Conservation (phyloP, 2,329 filamentous ascomycete genomes). For the Verticillium nonalfalfae region DNA sequence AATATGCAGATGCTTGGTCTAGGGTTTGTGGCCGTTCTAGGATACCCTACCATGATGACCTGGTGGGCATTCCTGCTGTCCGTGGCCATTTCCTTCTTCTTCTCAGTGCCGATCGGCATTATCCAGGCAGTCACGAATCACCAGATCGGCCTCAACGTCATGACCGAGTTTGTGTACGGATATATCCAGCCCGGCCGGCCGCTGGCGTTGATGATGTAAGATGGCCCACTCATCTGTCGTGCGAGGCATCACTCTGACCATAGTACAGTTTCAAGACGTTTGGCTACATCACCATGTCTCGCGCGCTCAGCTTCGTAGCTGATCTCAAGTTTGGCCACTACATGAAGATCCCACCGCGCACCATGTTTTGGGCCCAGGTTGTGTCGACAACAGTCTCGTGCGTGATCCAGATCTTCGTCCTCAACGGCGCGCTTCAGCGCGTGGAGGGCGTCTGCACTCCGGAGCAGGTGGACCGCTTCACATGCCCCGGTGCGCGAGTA, state of each 20-base stretch:
- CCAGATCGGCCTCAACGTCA: conserved; percentile 66
- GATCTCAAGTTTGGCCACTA: conserved; percentile 69
- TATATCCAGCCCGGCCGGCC: conserved; percentile 70
- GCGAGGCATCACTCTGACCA: conserved; percentile 10
- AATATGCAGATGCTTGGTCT: conserved; percentile 41
- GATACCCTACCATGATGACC: conserved; percentile 59
- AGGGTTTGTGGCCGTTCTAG: conserved; percentile 48
- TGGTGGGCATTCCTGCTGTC: conserved; percentile 70
- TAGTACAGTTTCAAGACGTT: conserved; percentile 52
- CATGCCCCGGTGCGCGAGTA: conserved; percentile 56
- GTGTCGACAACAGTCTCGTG: conserved; percentile 61
- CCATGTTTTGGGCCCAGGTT: conserved; percentile 61
- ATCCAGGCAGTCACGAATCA: conserved; percentile 66
- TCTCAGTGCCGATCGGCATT: conserved; percentile 62
- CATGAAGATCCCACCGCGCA: conserved; percentile 63
- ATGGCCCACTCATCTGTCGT: conserved; percentile 2
- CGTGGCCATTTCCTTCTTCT: conserved; percentile 56
- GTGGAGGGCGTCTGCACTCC: conserved; percentile 60
- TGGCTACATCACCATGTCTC: conserved; percentile 58
- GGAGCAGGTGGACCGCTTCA: conserved; percentile 51
- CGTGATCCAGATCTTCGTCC: conserved; percentile 58
- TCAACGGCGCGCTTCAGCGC: conserved; percentile 53
- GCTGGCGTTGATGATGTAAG: conserved; percentile 65
- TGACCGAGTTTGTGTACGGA: conserved; percentile 69
- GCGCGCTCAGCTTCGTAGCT: conserved; percentile 57